Evolutionary conservation across 176 grass and related monocot genomes (phyloP), one percentile per base, ranked within the genome.

Genomic region (Aegilops umbellulata): DNA sequence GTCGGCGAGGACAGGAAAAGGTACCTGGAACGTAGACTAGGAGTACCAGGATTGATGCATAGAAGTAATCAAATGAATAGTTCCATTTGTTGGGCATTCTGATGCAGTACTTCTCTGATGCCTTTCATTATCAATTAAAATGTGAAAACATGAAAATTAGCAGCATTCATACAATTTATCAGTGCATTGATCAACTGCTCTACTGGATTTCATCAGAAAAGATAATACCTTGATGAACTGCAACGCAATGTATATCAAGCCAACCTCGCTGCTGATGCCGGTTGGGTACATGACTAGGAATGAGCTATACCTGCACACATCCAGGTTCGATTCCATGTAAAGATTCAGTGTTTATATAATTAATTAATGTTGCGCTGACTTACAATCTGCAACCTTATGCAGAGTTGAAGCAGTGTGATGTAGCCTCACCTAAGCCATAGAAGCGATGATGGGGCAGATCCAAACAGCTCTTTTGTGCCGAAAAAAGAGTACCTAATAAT

Each of bases 401-500:
- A 49, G 26, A 29, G 13, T 8, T 29, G 10, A 79, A 34, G 14
- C 24, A 19, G 8, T 7, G 8, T 19, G 17, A 1, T 1, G 8
- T 69, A 19, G 8, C 9, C 67, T 87, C 46, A 94, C 90, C 90
- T 91, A 17, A 94, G 92, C 92, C 90, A 94, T 55, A 92, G 46
- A 39, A 94, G 85, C 90, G 84, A 91, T 8, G 92, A 92, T 35
- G 92, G 87, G 5, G 87, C 78, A 80, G 76, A 92, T 66, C 87
- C 87, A 49, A 94, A 74, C 65, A 85, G 77, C 26, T 94, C 92
- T 86, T 90, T 94, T 19, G 69, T 63, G 17, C 92, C 87, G 58
- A 94, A 94, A 82, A 94, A 94, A 2, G 90, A 94, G 66, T 94
- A 94, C 23, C 92, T 87, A 80, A 92, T 88, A 34, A 83, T 92